Evolutionary conservation across 345 rosid species (phyloP).

Genomic region (Euphorbia lathyris): DNA sequence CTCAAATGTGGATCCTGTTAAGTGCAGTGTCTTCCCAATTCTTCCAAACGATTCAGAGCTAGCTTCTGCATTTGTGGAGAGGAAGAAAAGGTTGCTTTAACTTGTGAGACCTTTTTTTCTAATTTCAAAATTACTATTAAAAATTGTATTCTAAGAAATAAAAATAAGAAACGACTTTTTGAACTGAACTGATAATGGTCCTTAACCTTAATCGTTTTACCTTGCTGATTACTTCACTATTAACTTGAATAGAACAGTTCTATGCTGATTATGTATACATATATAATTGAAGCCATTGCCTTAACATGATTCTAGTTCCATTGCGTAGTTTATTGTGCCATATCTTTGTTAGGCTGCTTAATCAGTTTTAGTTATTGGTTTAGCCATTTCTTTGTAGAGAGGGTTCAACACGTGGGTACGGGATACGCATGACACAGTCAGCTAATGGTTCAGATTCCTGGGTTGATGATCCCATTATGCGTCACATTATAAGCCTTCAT

Average conservation of each 20-base stretch:
- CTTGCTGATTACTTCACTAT: neutral
- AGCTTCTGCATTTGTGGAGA: conserved; percentile 53
- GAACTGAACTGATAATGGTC: neutral
- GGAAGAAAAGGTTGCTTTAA: conserved; percentile 52
- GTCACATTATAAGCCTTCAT: conserved; percentile 64
- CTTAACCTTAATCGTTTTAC: neutral
- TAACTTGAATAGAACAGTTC: neutral
- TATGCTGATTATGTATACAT: neutral
- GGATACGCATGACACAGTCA: conserved; percentile 67
- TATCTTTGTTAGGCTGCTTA: neutral
- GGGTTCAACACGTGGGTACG: conserved; percentile 75
- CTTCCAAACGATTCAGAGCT: conserved; percentile 71
- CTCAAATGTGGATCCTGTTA: conserved; percentile 31
- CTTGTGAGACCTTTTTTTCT: neutral
- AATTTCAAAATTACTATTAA: neutral
- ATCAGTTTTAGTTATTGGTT: conserved; percentile 3
- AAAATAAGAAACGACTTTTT: neutral
- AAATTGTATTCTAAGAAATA: neutral
- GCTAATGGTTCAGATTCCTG: conserved; percentile 79
- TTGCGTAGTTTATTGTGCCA: neutral
- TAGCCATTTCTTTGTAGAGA: conserved; percentile 45
- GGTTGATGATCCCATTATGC: conserved; percentile 92
- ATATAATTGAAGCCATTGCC: neutral
- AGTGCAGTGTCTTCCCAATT: conserved; percentile 23
- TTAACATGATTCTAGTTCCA: neutral